phyloP scores from a whole-genome alignment of 78 protist species.

The Dictyostelium brefeldianum region DNA sequence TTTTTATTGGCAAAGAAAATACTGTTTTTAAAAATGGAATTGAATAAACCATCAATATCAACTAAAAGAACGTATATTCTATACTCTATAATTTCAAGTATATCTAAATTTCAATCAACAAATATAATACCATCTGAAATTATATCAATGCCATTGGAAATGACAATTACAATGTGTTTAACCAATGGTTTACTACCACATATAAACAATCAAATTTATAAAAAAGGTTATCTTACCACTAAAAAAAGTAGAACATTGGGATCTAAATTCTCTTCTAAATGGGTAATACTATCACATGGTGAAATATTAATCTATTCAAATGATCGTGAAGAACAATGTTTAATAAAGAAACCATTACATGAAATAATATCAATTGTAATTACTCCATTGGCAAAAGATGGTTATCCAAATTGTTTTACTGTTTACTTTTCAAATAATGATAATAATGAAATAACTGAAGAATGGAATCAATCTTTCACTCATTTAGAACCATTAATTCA shows the following conservation, averaged over 20 bases:
- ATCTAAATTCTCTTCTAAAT: constrained; percentile 25
- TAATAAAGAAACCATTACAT: constrained; percentile 26
- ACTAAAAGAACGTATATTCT: constrained; percentile 38
- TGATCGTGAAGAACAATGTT: constrained; percentile 45
- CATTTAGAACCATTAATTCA: not conserved
- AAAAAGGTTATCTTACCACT: constrained; percentile 24
- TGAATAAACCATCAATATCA: constrained; percentile 1
- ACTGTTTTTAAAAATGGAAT: constrained; percentile 46
- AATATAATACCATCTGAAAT: constrained; percentile 28
- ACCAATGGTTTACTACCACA: constrained; percentile 9
- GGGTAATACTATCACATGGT: constrained; percentile 58
- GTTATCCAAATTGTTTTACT: constrained; percentile 35
- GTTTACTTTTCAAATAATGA: not conserved
- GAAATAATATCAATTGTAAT: constrained; percentile 9
- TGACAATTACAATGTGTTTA: constrained; percentile 66
- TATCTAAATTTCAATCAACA: constrained; percentile 13
- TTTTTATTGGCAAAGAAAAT: constrained; percentile 64
- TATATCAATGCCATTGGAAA: constrained; percentile 59
- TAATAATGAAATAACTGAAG: not conserved
- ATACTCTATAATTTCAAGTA: constrained; percentile 20
- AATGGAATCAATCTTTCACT: not conserved
- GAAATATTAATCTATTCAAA: constrained; percentile 33
- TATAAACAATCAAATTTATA: constrained; percentile 18
- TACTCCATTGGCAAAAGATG: constrained; percentile 16
- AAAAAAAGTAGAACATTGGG: constrained; percentile 50